These are phyloP conservation scores for Beauveria varroae DNA, from an alignment of 2,329 filamentous ascomycete species.

Conservation along the genomic window DNA sequence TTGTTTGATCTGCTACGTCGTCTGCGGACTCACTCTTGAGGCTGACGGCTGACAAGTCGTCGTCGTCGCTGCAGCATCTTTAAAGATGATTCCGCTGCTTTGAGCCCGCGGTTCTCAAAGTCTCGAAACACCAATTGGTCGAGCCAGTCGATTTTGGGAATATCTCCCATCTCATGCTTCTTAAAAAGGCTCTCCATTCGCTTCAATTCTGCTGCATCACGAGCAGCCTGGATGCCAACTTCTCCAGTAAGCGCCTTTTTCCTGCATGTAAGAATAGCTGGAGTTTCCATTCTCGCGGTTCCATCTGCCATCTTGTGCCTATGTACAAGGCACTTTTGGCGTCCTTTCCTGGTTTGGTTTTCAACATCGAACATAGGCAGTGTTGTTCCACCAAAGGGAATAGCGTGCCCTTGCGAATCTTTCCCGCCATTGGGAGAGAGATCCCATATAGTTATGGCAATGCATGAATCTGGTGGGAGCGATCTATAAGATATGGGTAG, in stretches of 20 bases:
- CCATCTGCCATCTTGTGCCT: constrained; percentile 80
- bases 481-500: constrained; percentile 79
- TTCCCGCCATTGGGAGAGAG: constrained; percentile 70
- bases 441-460: constrained; percentile 95
- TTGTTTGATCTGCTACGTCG: constrained; percentile 21
- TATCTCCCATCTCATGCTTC: constrained; percentile 97
- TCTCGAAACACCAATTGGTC: constrained; percentile 90
- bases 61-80: constrained; percentile 48
- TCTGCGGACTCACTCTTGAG: constrained; percentile 23
- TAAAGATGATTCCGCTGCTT: constrained; percentile 56
- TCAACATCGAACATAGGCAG: constrained; percentile 87
- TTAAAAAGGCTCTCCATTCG: constrained; percentile 86
- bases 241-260: constrained; percentile 43
- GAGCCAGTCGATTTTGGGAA: constrained; percentile 87
- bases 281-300: constrained; percentile 70
- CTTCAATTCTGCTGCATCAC: constrained; percentile 77
- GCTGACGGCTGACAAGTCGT: constrained; percentile 23
- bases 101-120: constrained; percentile 68
- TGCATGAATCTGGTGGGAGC: constrained; percentile 70
- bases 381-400: constrained; percentile 92
- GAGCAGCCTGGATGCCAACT: constrained; percentile 48
- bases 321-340: constrained; percentile 85
- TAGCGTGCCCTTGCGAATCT: constrained; percentile 64
- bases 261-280: constrained; percentile 52
- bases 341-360: constrained; percentile 82